Evolutionary conservation across 441 rosid species (phyloP).

Genomic region (Adansonia grandidieri): DNA sequence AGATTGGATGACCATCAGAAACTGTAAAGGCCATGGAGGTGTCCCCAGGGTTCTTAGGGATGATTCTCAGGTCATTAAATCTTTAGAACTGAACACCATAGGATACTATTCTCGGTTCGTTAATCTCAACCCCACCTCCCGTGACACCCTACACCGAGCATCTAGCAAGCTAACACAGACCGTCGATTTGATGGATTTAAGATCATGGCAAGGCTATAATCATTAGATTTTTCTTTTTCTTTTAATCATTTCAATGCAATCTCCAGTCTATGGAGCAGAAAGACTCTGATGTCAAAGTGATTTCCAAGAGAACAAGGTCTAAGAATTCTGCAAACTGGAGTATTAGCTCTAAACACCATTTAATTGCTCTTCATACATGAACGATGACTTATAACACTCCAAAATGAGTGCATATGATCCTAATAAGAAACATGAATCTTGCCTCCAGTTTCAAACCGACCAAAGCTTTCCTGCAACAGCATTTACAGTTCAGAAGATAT

Average conservation of each 20-base stretch:
- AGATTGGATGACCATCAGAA: slow-evolving; percentile 13
- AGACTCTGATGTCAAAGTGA: slow-evolving; percentile 22
- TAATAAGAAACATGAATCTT: slow-evolving; percentile 39
- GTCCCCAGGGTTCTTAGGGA: neutral
- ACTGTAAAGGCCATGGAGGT: slow-evolving; percentile 24
- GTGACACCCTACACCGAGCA: slow-evolving; percentile 17
- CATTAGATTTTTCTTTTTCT: neutral
- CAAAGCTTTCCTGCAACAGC: slow-evolving; percentile 56
- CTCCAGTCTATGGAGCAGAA: slow-evolving; percentile 21
- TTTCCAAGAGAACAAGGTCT: slow-evolving; percentile 29
- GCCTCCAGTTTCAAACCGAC: slow-evolving; percentile 41
- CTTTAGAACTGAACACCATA: slow-evolving; percentile 16
- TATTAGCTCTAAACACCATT: slow-evolving; percentile 35
- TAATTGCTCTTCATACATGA: slow-evolving; percentile 27
- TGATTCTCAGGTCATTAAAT: slow-evolving; percentile 15
- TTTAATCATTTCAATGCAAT: slow-evolving; percentile 6
- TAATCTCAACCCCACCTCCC: slow-evolving; percentile 17
- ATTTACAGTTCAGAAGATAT: slow-evolving; percentile 43
- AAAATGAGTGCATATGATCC: slow-evolving; percentile 35
- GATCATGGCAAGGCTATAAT: slow-evolving; percentile 14
- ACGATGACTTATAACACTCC: slow-evolving; percentile 34
- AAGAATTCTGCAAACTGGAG: slow-evolving; percentile 27
- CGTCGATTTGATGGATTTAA: slow-evolving; percentile 21
- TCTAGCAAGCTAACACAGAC: slow-evolving; percentile 18
- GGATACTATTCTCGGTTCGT: slow-evolving; percentile 20